Evolutionary conservation across 2,329 filamentous ascomycete species (phyloP), one percentile per base, ranked within the genome.

Genomic region (Phyllosticta citribraziliensis): DNA sequence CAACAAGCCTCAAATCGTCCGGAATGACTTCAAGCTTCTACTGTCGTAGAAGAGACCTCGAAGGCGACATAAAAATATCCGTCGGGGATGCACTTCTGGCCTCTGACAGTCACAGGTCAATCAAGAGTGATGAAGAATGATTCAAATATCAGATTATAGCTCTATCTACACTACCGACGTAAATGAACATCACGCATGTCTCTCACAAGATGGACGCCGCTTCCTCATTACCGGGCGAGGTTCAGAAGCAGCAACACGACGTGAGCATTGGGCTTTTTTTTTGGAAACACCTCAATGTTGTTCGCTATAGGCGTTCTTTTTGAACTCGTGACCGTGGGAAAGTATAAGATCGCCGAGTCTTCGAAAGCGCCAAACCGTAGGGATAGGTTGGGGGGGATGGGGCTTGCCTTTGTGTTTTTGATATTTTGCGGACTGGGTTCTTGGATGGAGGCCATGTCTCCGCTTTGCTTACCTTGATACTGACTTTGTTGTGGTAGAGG

Each of bases 171-270:
- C 40, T 8, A 47, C 19, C 40, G 4, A 52, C 30, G 11, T 35
- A 55, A 14, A 22, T 22, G 22, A 2, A 22, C 22, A 47, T 12
- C 25, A 64, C 54, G 40, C 11, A 75, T 80, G 74, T 93, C 83
- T 91, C 89, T 91, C 88, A 84, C 81, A 80, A 82, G 82, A 84
- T 89, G 87, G 89, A 93, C 89, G 88, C 89, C 91, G 87, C 84
- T 82, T 84, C 84, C 82, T 91, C 88, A 89, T 86, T 72, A 87
- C 86, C 78, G 77, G 74, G 75, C 27, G n/a, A 33, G 54, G 25
- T 86, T 88, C 82, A 75, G 82, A 88, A 80, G 83, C 85, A 91
- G 89, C 89, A 93, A 92, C 89, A 93, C 89, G 88, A 59, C 6
- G 84, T 86, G 88, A 91, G 88, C 89, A 81, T 52, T 20, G 87